These are phyloP conservation scores for Phoma sp. DNA, from an alignment of 2,329 filamentous ascomycete species.

Conservation along the genomic window DNA sequence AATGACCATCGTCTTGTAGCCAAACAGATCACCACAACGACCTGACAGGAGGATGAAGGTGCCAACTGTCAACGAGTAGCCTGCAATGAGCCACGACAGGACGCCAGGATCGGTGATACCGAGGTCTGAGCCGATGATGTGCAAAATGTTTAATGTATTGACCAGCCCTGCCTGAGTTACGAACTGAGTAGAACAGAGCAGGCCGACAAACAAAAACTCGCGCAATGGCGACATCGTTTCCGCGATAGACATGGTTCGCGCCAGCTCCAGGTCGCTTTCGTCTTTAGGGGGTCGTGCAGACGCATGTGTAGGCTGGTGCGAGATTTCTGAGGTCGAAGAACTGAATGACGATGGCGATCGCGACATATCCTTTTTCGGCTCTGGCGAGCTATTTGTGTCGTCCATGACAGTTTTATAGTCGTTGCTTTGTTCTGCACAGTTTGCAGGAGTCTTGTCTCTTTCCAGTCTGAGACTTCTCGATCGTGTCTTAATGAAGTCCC, in stretches of 20 bases:
- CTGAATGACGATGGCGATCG: slow-evolving; percentile 3
- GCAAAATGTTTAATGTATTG: slow-evolving; percentile 49
- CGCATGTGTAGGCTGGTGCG: slow-evolving; percentile 3
- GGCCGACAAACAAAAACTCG: slow-evolving; percentile 35
- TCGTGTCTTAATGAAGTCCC: background rate
- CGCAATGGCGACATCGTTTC: slow-evolving; percentile 30
- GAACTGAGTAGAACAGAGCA: slow-evolving; percentile 37
- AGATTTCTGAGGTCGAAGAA: background rate
- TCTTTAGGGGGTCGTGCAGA: slow-evolving; percentile 1
- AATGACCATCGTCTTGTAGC: slow-evolving; percentile 59
- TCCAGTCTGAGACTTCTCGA: background rate
- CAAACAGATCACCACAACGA: slow-evolving; percentile 59
- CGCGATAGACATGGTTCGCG: slow-evolving; percentile 31
- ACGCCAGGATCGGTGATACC: slow-evolving; percentile 49
- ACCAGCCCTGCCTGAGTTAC: slow-evolving; percentile 54
- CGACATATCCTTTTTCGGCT: slow-evolving; percentile 4
- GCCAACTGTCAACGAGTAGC: slow-evolving; percentile 58
- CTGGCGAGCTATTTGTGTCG: background rate
- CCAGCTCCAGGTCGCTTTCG: slow-evolving; percentile 21
- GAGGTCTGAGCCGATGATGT: slow-evolving; percentile 54
- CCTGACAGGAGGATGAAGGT: slow-evolving; percentile 61
- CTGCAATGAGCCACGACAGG: slow-evolving; percentile 59
- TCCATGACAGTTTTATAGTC: background rate
- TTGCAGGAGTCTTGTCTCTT: background rate
- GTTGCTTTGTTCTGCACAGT: background rate